Percentiles rank a stretch among this genome's conserved stretches.
These are phyloP conservation scores for Choanephora cucurbitarum DNA, from an alignment of 371 early-diverging fungal species.

Conservation along the genomic window DNA sequence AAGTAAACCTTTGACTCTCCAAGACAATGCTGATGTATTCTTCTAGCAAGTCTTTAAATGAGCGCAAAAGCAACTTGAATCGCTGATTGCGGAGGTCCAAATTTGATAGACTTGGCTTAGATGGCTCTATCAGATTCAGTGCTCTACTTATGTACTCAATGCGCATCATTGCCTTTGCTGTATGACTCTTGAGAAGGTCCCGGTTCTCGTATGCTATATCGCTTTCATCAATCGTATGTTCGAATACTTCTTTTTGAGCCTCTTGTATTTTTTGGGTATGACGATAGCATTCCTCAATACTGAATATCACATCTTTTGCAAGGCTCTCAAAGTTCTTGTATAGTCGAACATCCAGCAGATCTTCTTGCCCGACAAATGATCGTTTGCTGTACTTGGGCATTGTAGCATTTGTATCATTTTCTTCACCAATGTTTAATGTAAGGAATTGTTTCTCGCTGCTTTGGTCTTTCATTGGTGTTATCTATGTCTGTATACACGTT, in stretches of 20 bases:
- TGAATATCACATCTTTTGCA: constrained; percentile 5
- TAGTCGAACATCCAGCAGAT: not conserved
- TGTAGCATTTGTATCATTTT: not conserved
- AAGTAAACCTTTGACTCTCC: constrained; percentile 19
- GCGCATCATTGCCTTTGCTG: not conserved
- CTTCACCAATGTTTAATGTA: too few relatives aligned
- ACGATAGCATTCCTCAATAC: constrained; percentile 9
- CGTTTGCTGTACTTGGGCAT: not conserved
- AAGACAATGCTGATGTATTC: constrained; percentile 16
- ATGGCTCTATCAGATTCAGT: constrained; percentile 14
- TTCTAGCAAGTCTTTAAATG: constrained; percentile 18
- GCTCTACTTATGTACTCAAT: constrained; percentile 8
- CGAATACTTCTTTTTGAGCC: constrained; percentile 11
- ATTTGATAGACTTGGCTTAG: constrained; percentile 17
- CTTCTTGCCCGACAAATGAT: not conserved
- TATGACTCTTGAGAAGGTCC: constrained; percentile 1
- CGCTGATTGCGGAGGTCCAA: constrained; percentile 18
- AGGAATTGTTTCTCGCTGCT: too few relatives aligned
- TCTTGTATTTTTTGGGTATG: constrained; percentile 10
- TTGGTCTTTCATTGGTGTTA: too few relatives aligned
- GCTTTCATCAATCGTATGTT: constrained; percentile 8
- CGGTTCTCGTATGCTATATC: constrained; percentile 4
- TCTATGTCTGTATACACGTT: too few relatives aligned
- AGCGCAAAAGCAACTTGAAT: constrained; percentile 10
- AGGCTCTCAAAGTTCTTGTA: constrained; percentile 6